Percentiles rank a stretch among this genome's conserved stretches.
phyloP scores from a whole-genome alignment of 2,329 filamentous ascomycete genomes.

The Penicillium sclerotigenum region DNA sequence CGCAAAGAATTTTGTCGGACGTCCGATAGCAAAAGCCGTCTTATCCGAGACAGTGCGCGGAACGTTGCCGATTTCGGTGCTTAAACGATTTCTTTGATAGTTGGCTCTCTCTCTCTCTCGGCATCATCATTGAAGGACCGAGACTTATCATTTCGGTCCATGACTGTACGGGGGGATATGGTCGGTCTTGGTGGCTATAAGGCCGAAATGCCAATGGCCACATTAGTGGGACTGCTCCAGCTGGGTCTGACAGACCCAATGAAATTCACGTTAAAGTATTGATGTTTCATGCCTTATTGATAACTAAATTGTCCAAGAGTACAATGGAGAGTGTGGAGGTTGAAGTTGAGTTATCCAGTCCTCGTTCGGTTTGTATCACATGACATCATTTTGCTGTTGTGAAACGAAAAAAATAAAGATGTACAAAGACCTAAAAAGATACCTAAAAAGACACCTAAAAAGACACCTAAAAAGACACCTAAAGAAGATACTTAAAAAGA shows the following conservation, averaged over 20 bases:
- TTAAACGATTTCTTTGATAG: too few species aligned
- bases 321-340: too few species aligned
- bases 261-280: background rate
- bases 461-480: too few species aligned
- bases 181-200: background rate
- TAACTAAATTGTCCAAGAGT: background rate
- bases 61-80: background rate
- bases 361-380: background rate
- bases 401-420: background rate
- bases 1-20: constrained; percentile 12
- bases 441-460: too few species aligned
- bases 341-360: background rate
- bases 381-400: background rate
- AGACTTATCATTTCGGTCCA: background rate
- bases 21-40: constrained; percentile 25
- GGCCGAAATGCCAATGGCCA: background rate
- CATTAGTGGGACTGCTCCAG: background rate
- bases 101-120: too few species aligned
- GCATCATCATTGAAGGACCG: background rate
- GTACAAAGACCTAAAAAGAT: background rate
- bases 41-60: constrained; percentile 23
- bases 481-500: background rate
- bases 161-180: background rate
- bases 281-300: background rate
- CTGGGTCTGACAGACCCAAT: background rate